Base-by-base conservation (phyloP, 2,329 filamentous ascomycete genomes). In the Colletotrichum noveboracense region DNA sequence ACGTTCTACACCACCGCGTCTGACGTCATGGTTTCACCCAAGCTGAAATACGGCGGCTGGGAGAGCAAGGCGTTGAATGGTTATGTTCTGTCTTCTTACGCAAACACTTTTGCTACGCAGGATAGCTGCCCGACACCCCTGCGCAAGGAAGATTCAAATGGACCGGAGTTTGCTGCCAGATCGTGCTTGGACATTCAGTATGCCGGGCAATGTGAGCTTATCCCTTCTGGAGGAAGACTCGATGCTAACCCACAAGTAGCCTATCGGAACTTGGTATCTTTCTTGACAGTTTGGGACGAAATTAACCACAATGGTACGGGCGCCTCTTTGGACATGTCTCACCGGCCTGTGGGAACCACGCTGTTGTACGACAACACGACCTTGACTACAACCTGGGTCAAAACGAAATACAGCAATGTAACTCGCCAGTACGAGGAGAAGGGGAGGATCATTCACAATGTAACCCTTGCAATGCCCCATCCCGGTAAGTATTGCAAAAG, bases 1-100 rank as follows among this genome's bases (percentile, higher is more conserved):
- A 92, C 94, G 79, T 88, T 96, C 7, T 97, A 96, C 81, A 95
- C 93, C 0, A 94, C 94, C 3, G 94, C 94, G 0, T 93, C 93
- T 0, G 93, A 95, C 77, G 92, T 94, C 10, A 86, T 96, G 80
- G 93, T 96, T 1, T 89, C 94, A 4, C 95, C 95, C 0, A 93
- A 94, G 79, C 87, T 96, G 8, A 92, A 89, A 69, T 90, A 89
- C 76, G 91, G 92, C 1, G 81, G 82, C 2, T 90, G 89, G 85
- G 83, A 92, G 56, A 74, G 82, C 2, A 86, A 80, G 70, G 79
- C 86, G 0, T 80, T 96, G 36, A 82, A 85, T 14, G 93, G 92
- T 1, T 83, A 88, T 4, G 91, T 95, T 1, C 85, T 86, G 26
- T 85, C 92, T 1, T 88, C 88, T 1, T 96, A 94, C 79, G 92